A percentile compares a stretch with the other conserved stretches of the same genome.
Evolutionary conservation across 768 basidiomycete genomes (phyloP).

Genomic region (Kwoniella europaea): DNA sequence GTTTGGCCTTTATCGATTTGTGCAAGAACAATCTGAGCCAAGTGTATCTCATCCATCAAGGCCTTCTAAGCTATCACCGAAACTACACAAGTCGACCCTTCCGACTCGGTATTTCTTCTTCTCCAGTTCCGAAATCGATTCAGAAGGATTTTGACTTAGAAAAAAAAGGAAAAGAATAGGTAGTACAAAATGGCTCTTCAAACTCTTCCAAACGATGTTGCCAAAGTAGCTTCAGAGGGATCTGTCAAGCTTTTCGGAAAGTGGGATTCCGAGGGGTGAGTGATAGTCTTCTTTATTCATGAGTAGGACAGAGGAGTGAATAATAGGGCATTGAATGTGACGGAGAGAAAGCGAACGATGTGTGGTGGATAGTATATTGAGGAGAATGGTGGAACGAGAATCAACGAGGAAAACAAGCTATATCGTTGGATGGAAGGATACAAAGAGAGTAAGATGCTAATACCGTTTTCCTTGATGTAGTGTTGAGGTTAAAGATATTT

Average conservation of each 20-base stretch:
- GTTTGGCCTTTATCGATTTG: not conserved
- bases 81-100: constrained; percentile 11
- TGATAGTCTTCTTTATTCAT: constrained; percentile 36
- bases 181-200: constrained; percentile 35
- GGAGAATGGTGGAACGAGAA: not conserved
- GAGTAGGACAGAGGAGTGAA: not conserved
- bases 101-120: constrained; percentile 5
- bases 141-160: constrained; percentile 1
- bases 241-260: constrained; percentile 93
- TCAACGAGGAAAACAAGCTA: not conserved
- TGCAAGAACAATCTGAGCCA: not conserved
- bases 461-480: constrained; percentile 59
- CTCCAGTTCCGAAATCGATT: constrained; percentile 3
- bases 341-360: not conserved
- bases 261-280: constrained; percentile 98
- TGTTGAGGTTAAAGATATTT: constrained; percentile 99
- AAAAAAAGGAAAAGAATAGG: constrained; percentile 10
- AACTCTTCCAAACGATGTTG: constrained; percentile 57
- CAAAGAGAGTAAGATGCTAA: constrained; percentile 5
- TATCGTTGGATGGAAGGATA: not conserved
- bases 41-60: constrained; percentile 21
- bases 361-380: not conserved
- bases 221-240: constrained; percentile 60
- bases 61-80: not conserved
- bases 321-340: not conserved